Evolutionary conservation across 2,329 filamentous ascomycete species (phyloP).

Genomic region (Trichoderma afroharzianum): DNA sequence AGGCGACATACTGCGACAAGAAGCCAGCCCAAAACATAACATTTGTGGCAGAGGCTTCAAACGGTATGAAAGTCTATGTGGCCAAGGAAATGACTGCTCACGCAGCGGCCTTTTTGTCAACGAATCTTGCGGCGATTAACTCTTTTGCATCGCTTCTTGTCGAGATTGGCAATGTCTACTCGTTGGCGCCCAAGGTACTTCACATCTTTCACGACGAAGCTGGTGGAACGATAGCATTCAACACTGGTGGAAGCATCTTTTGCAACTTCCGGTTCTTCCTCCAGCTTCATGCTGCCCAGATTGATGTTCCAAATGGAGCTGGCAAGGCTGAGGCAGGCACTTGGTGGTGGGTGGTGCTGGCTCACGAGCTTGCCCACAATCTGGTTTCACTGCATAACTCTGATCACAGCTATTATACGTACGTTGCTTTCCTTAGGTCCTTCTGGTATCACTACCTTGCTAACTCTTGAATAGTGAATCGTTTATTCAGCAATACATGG

Average conservation of each 20-base stretch:
- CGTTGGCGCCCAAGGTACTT: conserved; percentile 62
- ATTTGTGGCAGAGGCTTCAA: conserved; percentile 65
- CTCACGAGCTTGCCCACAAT: conserved; percentile 95
- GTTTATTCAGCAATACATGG: conserved; percentile 74
- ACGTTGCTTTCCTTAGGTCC: conserved; percentile 29
- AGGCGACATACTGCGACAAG: conserved; percentile 81
- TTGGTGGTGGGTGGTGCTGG: conserved; percentile 95
- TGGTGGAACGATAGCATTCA: conserved; percentile 88
- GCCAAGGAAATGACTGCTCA: conserved; percentile 50
- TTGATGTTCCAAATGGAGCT: conserved; percentile 37
- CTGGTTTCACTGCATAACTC: conserved; percentile 74
- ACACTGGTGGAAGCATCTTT: conserved; percentile 80
- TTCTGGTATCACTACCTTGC: neutral
- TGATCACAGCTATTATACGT: conserved; percentile 80
- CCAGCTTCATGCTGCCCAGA: conserved; percentile 63
- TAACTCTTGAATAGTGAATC: conserved; percentile 53
- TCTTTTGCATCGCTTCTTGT: conserved; percentile 66
- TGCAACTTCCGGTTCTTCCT: conserved; percentile 89
- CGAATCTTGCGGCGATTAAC: conserved; percentile 61
- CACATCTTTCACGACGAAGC: conserved; percentile 84
- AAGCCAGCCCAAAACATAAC: conserved; percentile 69
- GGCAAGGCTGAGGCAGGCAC: conserved; percentile 65
- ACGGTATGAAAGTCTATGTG: conserved; percentile 72
- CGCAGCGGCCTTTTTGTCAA: conserved; percentile 52
- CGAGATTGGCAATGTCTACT: conserved; percentile 70